Conservation (phyloP, 2,329 filamentous ascomycete species). For the Aspergillus fumigatus region DNA sequence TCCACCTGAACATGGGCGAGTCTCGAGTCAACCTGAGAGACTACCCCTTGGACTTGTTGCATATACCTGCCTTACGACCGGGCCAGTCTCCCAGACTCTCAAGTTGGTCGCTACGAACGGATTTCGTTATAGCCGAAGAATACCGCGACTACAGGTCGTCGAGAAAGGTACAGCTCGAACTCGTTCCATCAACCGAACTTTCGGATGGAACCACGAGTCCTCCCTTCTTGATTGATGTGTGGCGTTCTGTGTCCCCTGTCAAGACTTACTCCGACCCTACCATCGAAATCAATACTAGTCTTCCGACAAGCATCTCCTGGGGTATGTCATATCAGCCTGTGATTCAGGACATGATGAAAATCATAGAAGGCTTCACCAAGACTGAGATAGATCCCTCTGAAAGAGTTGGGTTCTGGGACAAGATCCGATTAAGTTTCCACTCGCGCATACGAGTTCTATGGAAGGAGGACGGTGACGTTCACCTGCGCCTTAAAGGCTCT, state of each 20-base stretch:
- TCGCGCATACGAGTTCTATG: conserved; percentile 84
- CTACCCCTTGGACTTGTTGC: conserved; percentile 86
- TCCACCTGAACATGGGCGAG: conserved; percentile 87
- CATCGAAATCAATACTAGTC: conserved; percentile 86
- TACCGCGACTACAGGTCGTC: conserved; percentile 76
- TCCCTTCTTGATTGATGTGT: conserved; percentile 78
- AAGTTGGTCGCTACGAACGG: conserved; percentile 77
- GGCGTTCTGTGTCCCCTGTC: conserved; percentile 86
- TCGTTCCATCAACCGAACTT: conserved; percentile 66
- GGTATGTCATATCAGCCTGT: conserved; percentile 95
- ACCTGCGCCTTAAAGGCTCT: conserved; percentile 81
- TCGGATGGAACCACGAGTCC: conserved; percentile 54
- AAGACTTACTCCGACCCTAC: conserved; percentile 94
- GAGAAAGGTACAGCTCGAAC: conserved; percentile 73
- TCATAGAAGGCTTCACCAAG: conserved; percentile 95
- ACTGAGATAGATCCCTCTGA: conserved; percentile 91
- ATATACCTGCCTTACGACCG: conserved; percentile 77
- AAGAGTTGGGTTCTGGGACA: conserved; percentile 96
- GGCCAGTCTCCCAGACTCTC: conserved; percentile 74
- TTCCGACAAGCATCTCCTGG: conserved; percentile 93
- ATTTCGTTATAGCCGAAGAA: conserved; percentile 96
- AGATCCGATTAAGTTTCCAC: conserved; percentile 90
- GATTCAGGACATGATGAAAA: conserved; percentile 99
- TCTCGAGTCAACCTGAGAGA: conserved; percentile 81
- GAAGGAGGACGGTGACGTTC: conserved; percentile 94